Evolutionary conservation across 306 rosid genomes (phyloP), one percentile per base, ranked within the genome.

Genomic region (Malus fusca): DNA sequence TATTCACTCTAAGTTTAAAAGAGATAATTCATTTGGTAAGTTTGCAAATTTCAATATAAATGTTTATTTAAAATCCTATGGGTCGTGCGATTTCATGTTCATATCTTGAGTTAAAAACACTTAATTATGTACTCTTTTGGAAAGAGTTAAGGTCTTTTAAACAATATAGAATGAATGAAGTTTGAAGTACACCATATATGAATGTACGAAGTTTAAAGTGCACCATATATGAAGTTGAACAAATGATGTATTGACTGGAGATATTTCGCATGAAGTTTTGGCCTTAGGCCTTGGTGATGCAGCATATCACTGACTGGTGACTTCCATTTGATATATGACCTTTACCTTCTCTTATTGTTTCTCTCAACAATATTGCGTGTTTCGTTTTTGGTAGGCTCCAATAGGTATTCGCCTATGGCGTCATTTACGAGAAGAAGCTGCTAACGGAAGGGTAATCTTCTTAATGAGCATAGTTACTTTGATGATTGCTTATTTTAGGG

Each of bases 11-110:
- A 77, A 66, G 40, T 80, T 72, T 86, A 64, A 94, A 86, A 75
- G 98, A 94, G 76, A 82, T 75, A 1, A 21, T 90, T 87, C 96
- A 88, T 53, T 48, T 93, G 92, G 98, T 93, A 86, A 70, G 85
- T 80, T 61, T 42, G 35, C 46, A 44, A 31, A 5, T 55, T 48
- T 33, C 21, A 12, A 74, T 43, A 64, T 61, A 52, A 7, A 37
- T 37, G 42, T 37, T 37, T 37, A 37, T 2, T 37, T 37, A 37
- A 37, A 37, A 44, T 37, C 76, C 12, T 61, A 5, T 28, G 17
- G 55, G 26, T 60, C 52, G 13, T 37, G 0, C 6, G 22, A 30
- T 71, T 62, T 40, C 5, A 17, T 75, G 26, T 63, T 31, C 43
- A 22, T 73, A 23, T 67, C 22, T 58, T 69, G 59, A 66, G 21